Evolutionary conservation across 345 rosid genomes (phyloP).

Genomic region (Balakata baccata): DNA sequence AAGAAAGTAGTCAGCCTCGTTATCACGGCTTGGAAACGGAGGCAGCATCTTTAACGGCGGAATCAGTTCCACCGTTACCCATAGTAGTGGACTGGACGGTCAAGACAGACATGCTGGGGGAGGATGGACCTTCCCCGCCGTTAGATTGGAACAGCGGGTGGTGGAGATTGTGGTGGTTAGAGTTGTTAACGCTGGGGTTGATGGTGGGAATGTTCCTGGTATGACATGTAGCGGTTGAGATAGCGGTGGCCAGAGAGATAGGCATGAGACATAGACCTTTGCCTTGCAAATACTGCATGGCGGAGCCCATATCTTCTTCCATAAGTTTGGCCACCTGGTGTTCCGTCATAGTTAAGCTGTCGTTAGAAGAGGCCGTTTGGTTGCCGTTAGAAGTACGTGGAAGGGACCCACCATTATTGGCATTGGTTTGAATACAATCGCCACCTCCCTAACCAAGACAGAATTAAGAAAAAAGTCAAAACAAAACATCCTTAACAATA

Average conservation of each 20-base stretch:
- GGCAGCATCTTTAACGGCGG: slow-evolving; percentile 59
- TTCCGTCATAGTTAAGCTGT: slow-evolving; percentile 63
- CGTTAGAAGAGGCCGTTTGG: slow-evolving; percentile 39
- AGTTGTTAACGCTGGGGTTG: no score
- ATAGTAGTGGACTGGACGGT: slow-evolving; percentile 63
- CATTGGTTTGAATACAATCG: slow-evolving; percentile 49
- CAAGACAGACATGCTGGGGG: slow-evolving; percentile 73
- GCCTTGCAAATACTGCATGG: slow-evolving; percentile 97
- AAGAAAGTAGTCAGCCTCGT: slow-evolving; percentile 32
- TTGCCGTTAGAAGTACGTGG: slow-evolving; percentile 26
- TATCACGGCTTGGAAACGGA: slow-evolving; percentile 64
- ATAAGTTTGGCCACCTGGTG: slow-evolving; percentile 88
- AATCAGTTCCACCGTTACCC: slow-evolving; percentile 41
- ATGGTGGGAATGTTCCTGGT: slow-evolving; percentile 18
- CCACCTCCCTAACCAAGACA: slow-evolving; percentile 44
- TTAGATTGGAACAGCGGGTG: slow-evolving; percentile 30
- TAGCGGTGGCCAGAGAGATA: slow-evolving; percentile 84
- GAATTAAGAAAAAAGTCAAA: slow-evolving; percentile 2
- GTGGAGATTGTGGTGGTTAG: slow-evolving; percentile 18
- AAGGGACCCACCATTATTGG: slow-evolving; percentile 31
- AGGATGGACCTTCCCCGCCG: slow-evolving; percentile 50
- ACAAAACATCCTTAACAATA: background rate
- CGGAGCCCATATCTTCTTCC: slow-evolving; percentile 99
- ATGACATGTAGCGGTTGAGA: slow-evolving; percentile 59
- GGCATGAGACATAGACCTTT: slow-evolving; percentile 98